These are phyloP conservation scores for Marasmius sp. DNA, from an alignment of 1,284 basidiomycete genomes.

Conservation along the genomic window DNA sequence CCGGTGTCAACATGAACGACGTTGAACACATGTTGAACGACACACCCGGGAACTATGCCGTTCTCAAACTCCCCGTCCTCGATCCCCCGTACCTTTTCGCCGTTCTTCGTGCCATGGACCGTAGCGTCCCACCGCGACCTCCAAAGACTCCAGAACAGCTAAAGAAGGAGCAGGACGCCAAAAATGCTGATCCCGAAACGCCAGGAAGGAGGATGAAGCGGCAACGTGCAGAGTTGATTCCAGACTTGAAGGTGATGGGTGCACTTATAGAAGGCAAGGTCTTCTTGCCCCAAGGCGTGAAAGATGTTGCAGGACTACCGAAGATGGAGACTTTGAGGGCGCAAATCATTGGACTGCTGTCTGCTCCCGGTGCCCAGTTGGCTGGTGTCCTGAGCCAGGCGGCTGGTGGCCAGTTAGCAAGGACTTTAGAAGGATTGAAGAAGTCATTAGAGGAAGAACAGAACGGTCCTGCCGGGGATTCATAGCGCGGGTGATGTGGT, in stretches of 20 bases:
- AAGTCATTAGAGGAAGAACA: slow-evolving; percentile 63
- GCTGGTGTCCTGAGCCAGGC: slow-evolving; percentile 70
- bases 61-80: slow-evolving; percentile 65
- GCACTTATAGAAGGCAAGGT: slow-evolving; percentile 74
- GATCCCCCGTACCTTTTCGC: slow-evolving; percentile 70
- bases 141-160: slow-evolving; percentile 53
- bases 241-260: slow-evolving; percentile 70
- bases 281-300: slow-evolving; percentile 56
- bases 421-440: slow-evolving; percentile 77
- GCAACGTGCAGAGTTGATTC: slow-evolving; percentile 48
- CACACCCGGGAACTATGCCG: slow-evolving; percentile 60
- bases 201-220: slow-evolving; percentile 68
- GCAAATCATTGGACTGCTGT: slow-evolving; percentile 75
- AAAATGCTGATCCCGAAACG: slow-evolving; percentile 58
- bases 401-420: slow-evolving; percentile 68
- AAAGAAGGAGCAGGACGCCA: slow-evolving; percentile 47
- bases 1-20: slow-evolving; percentile 45
- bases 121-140: slow-evolving; percentile 58
- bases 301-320: slow-evolving; percentile 66
- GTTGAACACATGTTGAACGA: slow-evolving; percentile 52
- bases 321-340: slow-evolving; percentile 69
- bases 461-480: neutral
- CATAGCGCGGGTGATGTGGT: neutral
- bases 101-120: slow-evolving; percentile 67
- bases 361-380: slow-evolving; percentile 68